Evolutionary conservation across 345 rosid genomes (phyloP).

Genomic region (Draba incana): DNA sequence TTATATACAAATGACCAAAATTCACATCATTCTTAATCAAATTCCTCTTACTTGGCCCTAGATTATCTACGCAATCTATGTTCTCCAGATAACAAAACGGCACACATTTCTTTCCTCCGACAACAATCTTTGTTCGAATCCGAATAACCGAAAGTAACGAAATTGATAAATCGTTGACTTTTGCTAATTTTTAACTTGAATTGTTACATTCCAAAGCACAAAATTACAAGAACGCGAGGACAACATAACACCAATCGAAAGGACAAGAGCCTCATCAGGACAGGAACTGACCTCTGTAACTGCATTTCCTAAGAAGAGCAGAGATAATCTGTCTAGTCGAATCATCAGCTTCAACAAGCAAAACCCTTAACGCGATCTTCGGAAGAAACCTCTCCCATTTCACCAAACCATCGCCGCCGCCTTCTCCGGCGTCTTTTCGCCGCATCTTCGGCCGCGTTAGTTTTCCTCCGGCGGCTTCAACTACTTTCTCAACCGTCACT

Average conservation of each 20-base stretch:
- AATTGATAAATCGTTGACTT: conserved; percentile 18
- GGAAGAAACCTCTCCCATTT: conserved; percentile 80
- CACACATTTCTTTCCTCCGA: background rate
- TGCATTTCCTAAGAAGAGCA: conserved; percentile 86
- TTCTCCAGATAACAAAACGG: no score
- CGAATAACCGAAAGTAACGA: background rate
- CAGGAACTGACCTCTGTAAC: conserved; percentile 70
- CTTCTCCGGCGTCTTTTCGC: conserved; percentile 36
- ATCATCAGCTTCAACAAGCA: conserved; percentile 94
- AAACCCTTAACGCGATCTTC: conserved; percentile 63
- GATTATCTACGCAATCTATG: no score
- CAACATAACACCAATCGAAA: no score
- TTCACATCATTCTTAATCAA: no score
- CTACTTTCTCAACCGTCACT: conserved; percentile 33
- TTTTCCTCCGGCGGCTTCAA: conserved; percentile 33
- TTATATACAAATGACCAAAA: no score
- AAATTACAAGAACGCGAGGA: background rate
- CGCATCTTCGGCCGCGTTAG: conserved; percentile 33
- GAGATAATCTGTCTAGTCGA: conserved; percentile 87
- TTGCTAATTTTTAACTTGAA: conserved; percentile 12
- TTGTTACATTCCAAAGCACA: conserved; percentile 5
- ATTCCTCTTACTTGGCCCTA: no score
- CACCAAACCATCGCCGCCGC: conserved; percentile 46
- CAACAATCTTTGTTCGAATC: conserved; percentile 10
- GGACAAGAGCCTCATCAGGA: background rate